Conservation (phyloP, 1,139 yeast species). For the Candida pseudoviswanathii region DNA sequence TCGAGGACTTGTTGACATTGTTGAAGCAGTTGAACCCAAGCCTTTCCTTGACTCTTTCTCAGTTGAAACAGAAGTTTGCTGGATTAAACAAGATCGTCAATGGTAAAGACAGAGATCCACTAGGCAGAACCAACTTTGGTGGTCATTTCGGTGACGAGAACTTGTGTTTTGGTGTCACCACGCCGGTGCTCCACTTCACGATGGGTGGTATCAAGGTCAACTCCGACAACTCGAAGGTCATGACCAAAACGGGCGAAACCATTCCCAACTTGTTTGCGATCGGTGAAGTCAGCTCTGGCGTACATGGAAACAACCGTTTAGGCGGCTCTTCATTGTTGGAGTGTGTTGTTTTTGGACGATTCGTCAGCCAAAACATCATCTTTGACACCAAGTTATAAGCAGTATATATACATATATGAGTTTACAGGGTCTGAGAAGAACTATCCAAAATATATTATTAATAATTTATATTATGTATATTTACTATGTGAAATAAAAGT, state of each 20-base stretch:
- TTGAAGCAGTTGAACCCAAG: conserved; percentile 19
- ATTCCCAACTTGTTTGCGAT: conserved; percentile 34
- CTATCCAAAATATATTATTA: conserved; percentile 3
- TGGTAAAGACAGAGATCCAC: conserved; percentile 17
- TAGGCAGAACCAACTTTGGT: conserved; percentile 28
- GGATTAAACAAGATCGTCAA: conserved; percentile 16
- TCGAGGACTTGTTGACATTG: conserved; percentile 22
- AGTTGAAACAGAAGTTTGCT: conserved; percentile 17
- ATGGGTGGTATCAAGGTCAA: conserved; percentile 44
- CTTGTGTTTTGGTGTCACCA: conserved; percentile 33
- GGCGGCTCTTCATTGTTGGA: conserved; percentile 43
- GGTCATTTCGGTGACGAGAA: conserved; percentile 15
- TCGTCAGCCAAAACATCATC: conserved; percentile 16
- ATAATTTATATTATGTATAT: conserved; percentile 6
- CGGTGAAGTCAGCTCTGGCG: conserved; percentile 44
- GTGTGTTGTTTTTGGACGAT: conserved; percentile 41
- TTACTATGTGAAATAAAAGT: conserved; percentile 8
- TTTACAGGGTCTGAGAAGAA: too few relatives aligned
- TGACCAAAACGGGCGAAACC: conserved; percentile 19
- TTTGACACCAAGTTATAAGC: not conserved
- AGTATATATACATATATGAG: not conserved
- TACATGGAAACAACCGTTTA: conserved; percentile 41
- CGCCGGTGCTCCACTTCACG: conserved; percentile 42
- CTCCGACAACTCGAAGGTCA: conserved; percentile 24
- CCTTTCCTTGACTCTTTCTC: conserved; percentile 11